Base-by-base conservation (phyloP, 1,139 yeast genomes). In the Taphrina confusa region DNA sequence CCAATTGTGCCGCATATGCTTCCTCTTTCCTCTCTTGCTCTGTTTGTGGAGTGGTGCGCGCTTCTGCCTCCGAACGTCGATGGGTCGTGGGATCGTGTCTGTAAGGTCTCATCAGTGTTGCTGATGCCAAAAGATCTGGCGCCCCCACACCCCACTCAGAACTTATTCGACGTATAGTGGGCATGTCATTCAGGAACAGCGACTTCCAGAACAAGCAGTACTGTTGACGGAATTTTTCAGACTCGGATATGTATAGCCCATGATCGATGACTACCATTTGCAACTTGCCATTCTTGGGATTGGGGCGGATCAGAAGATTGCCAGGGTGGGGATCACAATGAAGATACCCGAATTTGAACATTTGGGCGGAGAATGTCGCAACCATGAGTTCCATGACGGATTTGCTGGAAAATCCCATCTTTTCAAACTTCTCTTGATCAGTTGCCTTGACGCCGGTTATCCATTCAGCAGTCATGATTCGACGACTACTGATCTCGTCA, bases 311-410 rank as follows among this genome's bases (percentile, higher is more conserved):
- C 62, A 86, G 70, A 63, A 87, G 72, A 68, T 87, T 87, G 2
- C 95, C 95, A 0, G 94, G 94, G 68, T 87, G 95, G 4, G 92
- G 88, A 69, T 87, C 95, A 57, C 90, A 82, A 70, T 87, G 94
- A 14, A 87, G 83, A 63, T 82, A 77, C 5, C 94, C 94, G 80
- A 87, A 86, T 44, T 79, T 76, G 70, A 85, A 87, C 30, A 85
- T 83, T 73, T 85, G 91, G 62, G 80, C 79, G 5, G 87, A 83
- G 65, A 84, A 84, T 14, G 83, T 74, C 31, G 75, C 74, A 46
- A 83, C 72, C 65, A 85, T 80, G 61, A 78, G 80, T 18, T 75
- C 71, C 81, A 85, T 78, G 18, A 83, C 74, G 14, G 69, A 65
- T 18, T 73, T 67, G 20, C 80, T 71, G 66, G 81, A 74, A 67